phyloP scores from a whole-genome alignment of 2,329 filamentous ascomycete genomes.

The Diaporthe australafricana region DNA sequence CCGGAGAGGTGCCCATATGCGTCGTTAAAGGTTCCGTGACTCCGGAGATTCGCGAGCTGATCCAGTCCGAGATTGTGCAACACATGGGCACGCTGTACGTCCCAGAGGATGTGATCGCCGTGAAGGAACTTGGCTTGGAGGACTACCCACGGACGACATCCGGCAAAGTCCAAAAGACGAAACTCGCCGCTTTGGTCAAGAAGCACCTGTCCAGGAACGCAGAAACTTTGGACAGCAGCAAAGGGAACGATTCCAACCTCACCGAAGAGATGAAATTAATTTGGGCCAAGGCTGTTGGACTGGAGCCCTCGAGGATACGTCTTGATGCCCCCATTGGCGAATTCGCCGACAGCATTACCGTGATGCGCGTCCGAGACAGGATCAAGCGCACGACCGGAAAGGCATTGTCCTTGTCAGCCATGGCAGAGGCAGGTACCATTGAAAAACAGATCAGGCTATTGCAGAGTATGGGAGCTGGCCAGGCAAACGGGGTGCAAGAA shows the following conservation, averaged over 20 bases:
- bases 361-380: constrained; percentile 28
- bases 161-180: constrained; percentile 26
- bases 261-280: constrained; percentile 24
- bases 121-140: constrained; percentile 17
- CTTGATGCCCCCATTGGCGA: constrained; percentile 22
- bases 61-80: constrained; percentile 25
- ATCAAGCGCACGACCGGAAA: constrained; percentile 29
- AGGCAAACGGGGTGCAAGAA: neutral
- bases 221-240: neutral
- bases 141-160: constrained; percentile 29
- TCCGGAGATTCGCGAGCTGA: constrained; percentile 13
- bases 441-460: constrained; percentile 36
- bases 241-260: neutral
- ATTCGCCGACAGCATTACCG: constrained; percentile 30
- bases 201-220: neutral
- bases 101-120: constrained; percentile 24
- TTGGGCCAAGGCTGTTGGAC: constrained; percentile 31
- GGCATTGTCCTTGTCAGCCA: constrained; percentile 15
- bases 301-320: constrained; percentile 24
- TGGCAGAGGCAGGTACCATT: constrained; percentile 34
- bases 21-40: constrained; percentile 11
- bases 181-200: constrained; percentile 11
- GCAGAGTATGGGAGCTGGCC: constrained; percentile 12
- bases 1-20: constrained; percentile 25
- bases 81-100: constrained; percentile 30